These are phyloP conservation scores for Jackrogersella multiformis DNA, from an alignment of 495 filamentous ascomycete genomes.

Conservation along the genomic window DNA sequence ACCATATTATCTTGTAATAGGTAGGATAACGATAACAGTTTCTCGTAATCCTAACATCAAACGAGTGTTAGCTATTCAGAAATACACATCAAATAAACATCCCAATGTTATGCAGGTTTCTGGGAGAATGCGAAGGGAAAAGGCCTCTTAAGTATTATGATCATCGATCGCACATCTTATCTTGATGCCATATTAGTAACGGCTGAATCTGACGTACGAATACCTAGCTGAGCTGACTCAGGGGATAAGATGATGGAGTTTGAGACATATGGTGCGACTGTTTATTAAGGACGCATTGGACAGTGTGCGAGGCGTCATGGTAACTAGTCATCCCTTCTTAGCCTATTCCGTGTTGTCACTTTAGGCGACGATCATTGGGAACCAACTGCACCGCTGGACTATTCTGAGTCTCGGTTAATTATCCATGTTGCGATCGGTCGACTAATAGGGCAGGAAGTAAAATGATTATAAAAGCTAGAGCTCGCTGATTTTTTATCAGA, in stretches of 20 bases:
- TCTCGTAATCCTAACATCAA: no score
- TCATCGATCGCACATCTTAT: neutral
- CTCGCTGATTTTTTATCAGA: constrained; percentile 3
- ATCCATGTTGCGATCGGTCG: constrained; percentile 24
- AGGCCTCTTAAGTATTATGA: neutral
- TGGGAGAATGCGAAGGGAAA: neutral
- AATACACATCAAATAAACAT: neutral
- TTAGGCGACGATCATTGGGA: constrained; percentile 19
- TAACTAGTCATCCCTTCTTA: constrained; percentile 9
- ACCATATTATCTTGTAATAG: no score
- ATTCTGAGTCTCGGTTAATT: constrained; percentile 34
- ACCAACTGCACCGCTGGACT: constrained; percentile 10
- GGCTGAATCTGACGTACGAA: constrained; percentile 14
- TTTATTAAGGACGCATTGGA: constrained; percentile 3
- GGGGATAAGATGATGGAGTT: constrained; percentile 20
- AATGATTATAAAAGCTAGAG: constrained; percentile 21
- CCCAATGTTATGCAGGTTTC: neutral
- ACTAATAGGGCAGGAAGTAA: constrained; percentile 20
- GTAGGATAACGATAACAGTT: no score
- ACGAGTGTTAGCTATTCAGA: no score
- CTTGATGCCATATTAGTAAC: neutral
- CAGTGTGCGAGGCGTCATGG: neutral
- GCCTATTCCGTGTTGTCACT: constrained; percentile 11
- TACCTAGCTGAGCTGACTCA: constrained; percentile 8
- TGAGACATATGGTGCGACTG: constrained; percentile 16